Conservation (phyloP, 2,329 filamentous ascomycete genomes). For the Parascedosporium putredinis region DNA sequence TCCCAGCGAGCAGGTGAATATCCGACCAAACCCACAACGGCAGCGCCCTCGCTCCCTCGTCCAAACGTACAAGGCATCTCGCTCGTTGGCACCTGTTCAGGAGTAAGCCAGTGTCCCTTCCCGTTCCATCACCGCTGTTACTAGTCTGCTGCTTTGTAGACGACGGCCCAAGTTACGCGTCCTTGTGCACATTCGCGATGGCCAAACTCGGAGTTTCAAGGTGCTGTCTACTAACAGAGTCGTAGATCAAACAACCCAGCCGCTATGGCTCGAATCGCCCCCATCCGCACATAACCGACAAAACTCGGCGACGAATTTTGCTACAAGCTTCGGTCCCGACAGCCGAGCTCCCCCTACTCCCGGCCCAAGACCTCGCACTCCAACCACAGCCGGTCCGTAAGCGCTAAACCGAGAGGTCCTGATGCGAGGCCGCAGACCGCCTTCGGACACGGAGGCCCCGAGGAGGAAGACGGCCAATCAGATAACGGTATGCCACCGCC, state of each 20-base stretch:
- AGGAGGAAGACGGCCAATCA: conserved; percentile 23
- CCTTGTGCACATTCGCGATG: too few relatives aligned
- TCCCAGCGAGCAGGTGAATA: conserved; percentile 44
- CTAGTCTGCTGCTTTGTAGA: too few relatives aligned
- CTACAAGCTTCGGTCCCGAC: conserved; percentile 45
- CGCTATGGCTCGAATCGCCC: conserved; percentile 9
- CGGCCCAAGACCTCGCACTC: conserved; percentile 43
- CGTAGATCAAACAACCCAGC: conserved; percentile 7
- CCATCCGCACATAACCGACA: conserved; percentile 7
- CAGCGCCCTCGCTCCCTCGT: conserved; percentile 30
- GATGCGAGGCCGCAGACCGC: conserved; percentile 24
- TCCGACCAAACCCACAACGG: conserved; percentile 26
- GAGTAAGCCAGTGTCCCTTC: conserved; percentile 8
- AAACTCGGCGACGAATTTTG: conserved; percentile 31
- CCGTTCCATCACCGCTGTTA: not conserved
- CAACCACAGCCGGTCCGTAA: conserved; percentile 32
- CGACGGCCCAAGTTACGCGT: too few relatives aligned
- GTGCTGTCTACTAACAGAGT: not conserved
- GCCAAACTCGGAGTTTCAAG: too few relatives aligned
- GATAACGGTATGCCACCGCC: conserved; percentile 23
- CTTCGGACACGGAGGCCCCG: conserved; percentile 29
- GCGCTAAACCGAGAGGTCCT: conserved; percentile 19
- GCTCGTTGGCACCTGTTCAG: conserved; percentile 10
- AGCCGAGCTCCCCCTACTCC: conserved; percentile 34
- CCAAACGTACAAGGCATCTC: conserved; percentile 33